Evolutionary conservation across 2,329 filamentous ascomycete genomes (phyloP), one percentile per base, ranked within the genome.

Genomic region (Aureobasidium musti): DNA sequence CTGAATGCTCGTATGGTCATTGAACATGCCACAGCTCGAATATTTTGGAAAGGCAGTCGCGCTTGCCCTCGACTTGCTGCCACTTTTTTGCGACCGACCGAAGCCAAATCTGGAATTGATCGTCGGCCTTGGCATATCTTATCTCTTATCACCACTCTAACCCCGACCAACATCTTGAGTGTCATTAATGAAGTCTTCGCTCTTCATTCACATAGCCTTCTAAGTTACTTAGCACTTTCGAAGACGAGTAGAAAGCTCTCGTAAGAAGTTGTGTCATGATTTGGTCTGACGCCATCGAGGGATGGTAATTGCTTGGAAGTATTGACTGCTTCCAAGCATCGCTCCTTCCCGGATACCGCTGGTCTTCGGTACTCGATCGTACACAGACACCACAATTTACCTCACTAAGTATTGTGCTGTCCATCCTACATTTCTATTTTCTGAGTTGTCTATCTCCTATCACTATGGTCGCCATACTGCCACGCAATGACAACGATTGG

Each of bases 401-500:
- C 33, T 35, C 7, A 10, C 33, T 10, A 35, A 35, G 33, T 10
- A 35, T 35, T 10, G 10, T 10, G 11, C 2, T 11, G 10, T 35
- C 7, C n/a, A n/a, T 8, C n/a, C 19, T 43, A 17, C 30, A n/a
- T 43, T n/a, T n/a, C 39, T 39, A n/a, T 43, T n/a, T 17, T 43
- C 19, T n/a, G 2, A 7, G 2, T 8, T 7, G 19, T 30, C 37
- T 14, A 11, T 39, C 21, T 45, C 21, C 3, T n/a, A 23, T 43
- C 37, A 17, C 6, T 28, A 45, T 23, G 19, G 7, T 17, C 23
- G 33, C 41, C 33, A 37, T 39, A 19, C 67, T 67, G 60, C 65
- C 67, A 45, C 61, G 61, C 60, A 67, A 63, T 43, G 43, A 57
- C 10, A 66, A 69, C 43, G 60, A 41, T 26, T 68, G 67, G 67